Evolutionary conservation across 202 grass and related monocot species (phyloP).

Genomic region (Setaria italica): DNA sequence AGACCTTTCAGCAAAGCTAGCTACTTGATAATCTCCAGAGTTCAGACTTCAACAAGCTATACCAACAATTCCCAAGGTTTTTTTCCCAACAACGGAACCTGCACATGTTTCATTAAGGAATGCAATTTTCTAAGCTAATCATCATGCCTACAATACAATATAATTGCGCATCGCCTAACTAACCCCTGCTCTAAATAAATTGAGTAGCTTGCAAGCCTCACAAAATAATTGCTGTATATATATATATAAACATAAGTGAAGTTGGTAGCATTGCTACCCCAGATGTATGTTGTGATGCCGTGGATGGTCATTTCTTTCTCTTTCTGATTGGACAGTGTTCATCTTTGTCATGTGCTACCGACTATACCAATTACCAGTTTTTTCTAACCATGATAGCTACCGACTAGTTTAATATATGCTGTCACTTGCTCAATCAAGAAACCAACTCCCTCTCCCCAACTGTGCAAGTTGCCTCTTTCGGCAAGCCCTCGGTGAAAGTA

Average conservation of each 20-base stretch:
- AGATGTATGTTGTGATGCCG: background rate
- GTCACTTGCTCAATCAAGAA: conserved; percentile 23
- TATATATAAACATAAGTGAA: background rate
- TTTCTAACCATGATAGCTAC: conserved; percentile 15
- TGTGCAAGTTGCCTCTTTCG: conserved; percentile 41
- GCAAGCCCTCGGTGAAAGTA: conserved; percentile 16
- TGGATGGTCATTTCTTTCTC: conserved; percentile 2
- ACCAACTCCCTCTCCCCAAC: background rate
- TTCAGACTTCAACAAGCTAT: background rate
- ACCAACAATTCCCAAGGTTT: background rate
- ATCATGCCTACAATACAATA: conserved; percentile 21
- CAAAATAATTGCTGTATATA: conserved; percentile 3
- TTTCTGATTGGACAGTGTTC: background rate
- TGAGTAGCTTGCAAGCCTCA: background rate
- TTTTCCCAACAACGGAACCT: background rate
- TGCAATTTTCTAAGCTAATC: background rate
- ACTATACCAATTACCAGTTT: background rate
- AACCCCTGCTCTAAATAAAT: background rate
- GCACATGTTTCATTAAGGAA: background rate
- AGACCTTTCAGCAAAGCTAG: background rate
- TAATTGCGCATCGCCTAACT: background rate
- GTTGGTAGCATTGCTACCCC: background rate
- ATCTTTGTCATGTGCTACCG: background rate
- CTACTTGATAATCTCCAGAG: conserved; percentile 7
- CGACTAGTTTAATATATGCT: conserved; percentile 5